Evolutionary conservation across 306 rosid genomes (phyloP), one percentile per base, ranked within the genome.

Genomic region (Potentilla sterilis): DNA sequence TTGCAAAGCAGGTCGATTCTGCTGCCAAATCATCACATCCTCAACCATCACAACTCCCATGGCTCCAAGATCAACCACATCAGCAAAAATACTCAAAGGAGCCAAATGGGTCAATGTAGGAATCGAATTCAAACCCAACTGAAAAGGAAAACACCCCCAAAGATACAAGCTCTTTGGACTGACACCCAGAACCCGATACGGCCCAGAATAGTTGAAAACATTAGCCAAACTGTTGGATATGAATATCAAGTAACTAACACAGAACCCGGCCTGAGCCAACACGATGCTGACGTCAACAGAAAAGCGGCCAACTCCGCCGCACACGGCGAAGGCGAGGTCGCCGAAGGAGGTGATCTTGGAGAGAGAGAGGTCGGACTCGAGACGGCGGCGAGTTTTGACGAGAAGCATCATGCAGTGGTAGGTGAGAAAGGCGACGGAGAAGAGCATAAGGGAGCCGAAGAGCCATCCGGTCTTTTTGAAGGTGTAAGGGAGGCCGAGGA

Each of bases 371-470:
- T 66, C 7, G 46, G 92, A 81, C 9, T 91, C 89, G 43, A 87
- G 92, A 63, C 82, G 86, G 22, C 90, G 90, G 63, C 93, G 93
- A 0, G 97, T 89, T 54, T 24, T 41, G 70, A 91, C 89, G 1
- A 91, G 84, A 5, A 89, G 97, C 81, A 91, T 81, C 97, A 89
- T 91, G 24, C 97, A 89, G 85, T 91, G 69, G 71, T 91, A 87
- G 43, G 97, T 89, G 74, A 89, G 79, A 22, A 76, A 66, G 0
- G 90, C 93, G 1, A 91, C 89, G 14, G 72, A 2, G 79, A 87
- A 81, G 59, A 91, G 83, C 88, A 86, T 80, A 79, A 89, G 49
- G 0, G 83, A 55, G 61, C 93, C 93, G 67, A 80, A 68, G 59
- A 80, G 37, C 89, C 89, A 91, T 4, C 97, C 93, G 15, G 92